Conservation (phyloP, 768 basidiomycete species). For the Scleroderma citrinum region DNA sequence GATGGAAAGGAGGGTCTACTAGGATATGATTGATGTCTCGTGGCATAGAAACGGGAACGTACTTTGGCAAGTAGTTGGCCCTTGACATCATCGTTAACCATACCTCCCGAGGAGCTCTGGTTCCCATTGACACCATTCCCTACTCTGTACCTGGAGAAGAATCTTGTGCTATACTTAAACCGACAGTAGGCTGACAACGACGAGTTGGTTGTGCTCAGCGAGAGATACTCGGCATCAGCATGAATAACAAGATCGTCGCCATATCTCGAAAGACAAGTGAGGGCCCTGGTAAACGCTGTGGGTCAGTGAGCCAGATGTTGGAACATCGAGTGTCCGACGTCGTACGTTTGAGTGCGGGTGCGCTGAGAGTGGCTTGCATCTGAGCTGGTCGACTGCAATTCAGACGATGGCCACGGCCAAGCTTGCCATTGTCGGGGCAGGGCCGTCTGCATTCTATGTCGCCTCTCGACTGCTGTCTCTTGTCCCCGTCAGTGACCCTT, state of each 20-base stretch:
- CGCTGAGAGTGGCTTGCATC: constrained; percentile 69
- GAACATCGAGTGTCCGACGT: background rate
- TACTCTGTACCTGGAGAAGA: constrained; percentile 65
- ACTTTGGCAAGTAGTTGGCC: constrained; percentile 74
- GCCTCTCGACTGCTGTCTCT: constrained; percentile 78
- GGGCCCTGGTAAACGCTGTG: constrained; percentile 66
- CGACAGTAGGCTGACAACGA: constrained; percentile 79
- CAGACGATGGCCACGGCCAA: constrained; percentile 35
- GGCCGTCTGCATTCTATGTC: constrained; percentile 95
- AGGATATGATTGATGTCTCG: background rate
- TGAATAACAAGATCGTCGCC: constrained; percentile 75
- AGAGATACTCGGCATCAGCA: constrained; percentile 53
- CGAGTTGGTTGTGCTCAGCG: constrained; percentile 71
- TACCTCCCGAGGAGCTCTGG: constrained; percentile 11
- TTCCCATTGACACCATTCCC: constrained; percentile 15
- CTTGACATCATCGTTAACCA: constrained; percentile 41
- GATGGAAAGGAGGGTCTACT: constrained; percentile 64
- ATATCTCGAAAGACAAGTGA: constrained; percentile 74
- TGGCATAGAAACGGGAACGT: constrained; percentile 6
- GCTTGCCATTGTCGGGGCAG: constrained; percentile 88
- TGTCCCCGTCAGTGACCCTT: constrained; percentile 33
- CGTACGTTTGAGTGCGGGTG: constrained; percentile 46
- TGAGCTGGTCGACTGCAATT: background rate
- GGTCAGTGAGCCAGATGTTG: constrained; percentile 18
- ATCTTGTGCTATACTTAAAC: constrained; percentile 60